A percentile compares a stretch with the other conserved stretches of the same genome.
phyloP scores from a whole-genome alignment of 73 alveolate species.

The Effrenium voratum region DNA sequence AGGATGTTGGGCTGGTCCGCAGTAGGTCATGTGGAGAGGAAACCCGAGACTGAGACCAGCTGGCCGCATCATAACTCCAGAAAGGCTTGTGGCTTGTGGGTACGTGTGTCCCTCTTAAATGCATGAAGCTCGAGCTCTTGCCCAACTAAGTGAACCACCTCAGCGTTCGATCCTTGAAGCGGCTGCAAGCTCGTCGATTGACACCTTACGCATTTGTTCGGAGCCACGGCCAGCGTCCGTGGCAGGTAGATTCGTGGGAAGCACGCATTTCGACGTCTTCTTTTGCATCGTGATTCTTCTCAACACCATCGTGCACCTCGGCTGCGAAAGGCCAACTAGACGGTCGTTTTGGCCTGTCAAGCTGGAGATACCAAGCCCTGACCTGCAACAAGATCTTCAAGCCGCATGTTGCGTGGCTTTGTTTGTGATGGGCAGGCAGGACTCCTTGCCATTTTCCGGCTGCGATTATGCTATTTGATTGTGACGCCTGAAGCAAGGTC shows the following conservation, averaged over 20 bases:
- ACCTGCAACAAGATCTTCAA: background rate
- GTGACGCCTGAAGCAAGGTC: too few relatives aligned
- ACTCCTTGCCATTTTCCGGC: too few relatives aligned
- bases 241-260: conserved; percentile 35
- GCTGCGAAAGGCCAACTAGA: background rate
- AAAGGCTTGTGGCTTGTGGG: background rate
- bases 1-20: background rate
- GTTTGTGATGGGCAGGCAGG: too few relatives aligned
- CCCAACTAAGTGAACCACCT: background rate
- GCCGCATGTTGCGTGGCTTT: too few relatives aligned
- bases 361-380: background rate
- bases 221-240: background rate
- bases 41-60: background rate
- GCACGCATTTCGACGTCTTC: conserved; percentile 66
- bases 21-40: background rate
- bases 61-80: background rate
- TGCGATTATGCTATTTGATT: too few relatives aligned
- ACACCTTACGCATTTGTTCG: background rate
- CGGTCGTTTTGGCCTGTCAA: background rate
- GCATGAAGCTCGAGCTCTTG: background rate
- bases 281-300: conserved; percentile 50
- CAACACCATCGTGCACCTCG: conserved; percentile 38
- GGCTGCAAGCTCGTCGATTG: background rate
- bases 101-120: background rate
- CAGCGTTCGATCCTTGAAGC: background rate